Percentiles rank a stretch among this genome's conserved stretches.
These are phyloP conservation scores for Pilaira anomala DNA, from an alignment of 192 early-diverging fungal genomes.

Conservation along the genomic window DNA sequence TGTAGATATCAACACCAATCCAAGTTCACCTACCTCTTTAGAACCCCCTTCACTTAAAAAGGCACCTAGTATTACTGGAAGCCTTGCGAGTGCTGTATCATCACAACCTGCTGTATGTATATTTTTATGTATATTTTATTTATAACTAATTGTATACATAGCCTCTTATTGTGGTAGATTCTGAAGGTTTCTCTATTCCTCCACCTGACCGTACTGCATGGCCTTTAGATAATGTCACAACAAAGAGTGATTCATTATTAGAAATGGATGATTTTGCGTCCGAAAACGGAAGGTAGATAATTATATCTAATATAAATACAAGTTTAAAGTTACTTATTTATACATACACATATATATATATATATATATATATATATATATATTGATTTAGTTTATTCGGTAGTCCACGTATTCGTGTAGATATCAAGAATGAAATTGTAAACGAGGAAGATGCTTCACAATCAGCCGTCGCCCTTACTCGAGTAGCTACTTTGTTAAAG, in stretches of 20 bases:
- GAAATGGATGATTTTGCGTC: conserved; percentile 27
- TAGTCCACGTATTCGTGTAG: conserved; percentile 35
- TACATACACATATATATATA: neutral
- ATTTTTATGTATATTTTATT: conserved; percentile 1
- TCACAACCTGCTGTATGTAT: neutral
- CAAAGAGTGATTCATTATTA: neutral
- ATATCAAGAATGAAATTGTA: conserved; percentile 39
- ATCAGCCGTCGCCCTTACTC: conserved; percentile 30
- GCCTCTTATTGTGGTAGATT: conserved; percentile 42
- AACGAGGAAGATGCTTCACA: conserved; percentile 23
- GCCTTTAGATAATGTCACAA: conserved; percentile 5
- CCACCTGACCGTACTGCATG: conserved; percentile 44
- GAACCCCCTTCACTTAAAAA: conserved; percentile 12
- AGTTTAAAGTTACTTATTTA: neutral
- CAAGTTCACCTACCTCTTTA: conserved; percentile 2
- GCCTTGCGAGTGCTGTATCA: conserved; percentile 1
- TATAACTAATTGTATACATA: neutral
- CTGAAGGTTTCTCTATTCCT: conserved; percentile 52
- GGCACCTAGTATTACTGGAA: conserved; percentile 18
- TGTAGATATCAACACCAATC: neutral
- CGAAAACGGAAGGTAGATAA: neutral
- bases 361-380: neutral
- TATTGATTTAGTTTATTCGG: conserved; percentile 9
- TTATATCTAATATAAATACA: neutral
- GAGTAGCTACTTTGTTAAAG: conserved; percentile 34